These are phyloP conservation scores for Vanilla planifolia DNA, from an alignment of 106 monocot genomes.

Conservation along the genomic window DNA sequence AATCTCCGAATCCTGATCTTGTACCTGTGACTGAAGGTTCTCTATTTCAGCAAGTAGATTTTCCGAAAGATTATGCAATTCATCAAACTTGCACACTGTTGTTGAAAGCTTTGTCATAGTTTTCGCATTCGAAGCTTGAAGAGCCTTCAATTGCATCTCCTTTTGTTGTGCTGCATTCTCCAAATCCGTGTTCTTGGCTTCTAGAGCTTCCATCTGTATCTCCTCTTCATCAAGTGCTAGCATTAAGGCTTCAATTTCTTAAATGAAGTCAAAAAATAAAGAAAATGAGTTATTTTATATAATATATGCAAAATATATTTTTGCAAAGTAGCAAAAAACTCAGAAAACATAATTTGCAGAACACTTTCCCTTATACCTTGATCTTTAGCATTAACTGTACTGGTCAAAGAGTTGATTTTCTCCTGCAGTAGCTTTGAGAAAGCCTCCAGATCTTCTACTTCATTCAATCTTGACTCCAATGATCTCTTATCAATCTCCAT, in stretches of 20 bases:
- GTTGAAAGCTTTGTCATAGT: constrained; percentile 72
- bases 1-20: constrained; percentile 74
- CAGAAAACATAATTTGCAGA: not conserved
- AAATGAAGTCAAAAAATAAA: constrained; percentile 4
- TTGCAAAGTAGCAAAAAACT: constrained; percentile 1
- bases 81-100: constrained; percentile 87
- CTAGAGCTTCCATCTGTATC: constrained; percentile 61
- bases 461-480: constrained; percentile 32
- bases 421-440: constrained; percentile 38
- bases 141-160: constrained; percentile 34
- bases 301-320: too few relatives aligned
- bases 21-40: constrained; percentile 75
- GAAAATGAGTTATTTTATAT: not conserved
- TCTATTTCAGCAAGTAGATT: constrained; percentile 81
- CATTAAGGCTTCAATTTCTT: constrained; percentile 94
- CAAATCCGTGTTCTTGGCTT: constrained; percentile 43
- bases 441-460: constrained; percentile 44
- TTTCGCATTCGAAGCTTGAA: constrained; percentile 69
- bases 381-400: constrained; percentile 63
- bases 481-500: constrained; percentile 37
- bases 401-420: constrained; percentile 49
- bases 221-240: constrained; percentile 99
- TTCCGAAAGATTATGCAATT: constrained; percentile 87
- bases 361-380: constrained; percentile 51
- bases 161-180: constrained; percentile 50